Evolutionary conservation across 345 rosid genomes (phyloP).

Genomic region (Moricandia moricandioides): DNA sequence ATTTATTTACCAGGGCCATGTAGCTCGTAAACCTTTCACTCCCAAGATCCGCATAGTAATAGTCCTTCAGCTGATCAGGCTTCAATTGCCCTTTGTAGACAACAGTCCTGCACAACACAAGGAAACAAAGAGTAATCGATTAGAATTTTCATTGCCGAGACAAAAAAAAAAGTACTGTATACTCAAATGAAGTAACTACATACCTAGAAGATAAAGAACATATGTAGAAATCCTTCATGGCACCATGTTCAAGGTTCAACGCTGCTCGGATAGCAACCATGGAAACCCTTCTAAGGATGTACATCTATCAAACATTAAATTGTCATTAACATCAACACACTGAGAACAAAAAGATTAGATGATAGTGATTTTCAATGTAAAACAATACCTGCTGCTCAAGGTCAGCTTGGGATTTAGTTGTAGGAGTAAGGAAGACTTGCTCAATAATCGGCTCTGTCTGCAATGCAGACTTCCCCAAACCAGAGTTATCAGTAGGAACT

Average conservation of each 20-base stretch:
- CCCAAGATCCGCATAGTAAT: conserved; percentile 96
- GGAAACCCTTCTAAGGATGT: conserved; percentile 82
- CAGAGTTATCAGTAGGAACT: conserved; percentile 85
- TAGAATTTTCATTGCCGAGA: neutral
- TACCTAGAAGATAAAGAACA: conserved; percentile 98
- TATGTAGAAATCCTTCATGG: conserved; percentile 83
- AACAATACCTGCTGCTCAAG: conserved; percentile 80
- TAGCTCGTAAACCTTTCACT: conserved; percentile 99
- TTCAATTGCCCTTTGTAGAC: conserved; percentile 97
- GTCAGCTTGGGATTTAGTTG: conserved; percentile 66
- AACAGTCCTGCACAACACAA: conserved; percentile 65
- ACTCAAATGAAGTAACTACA: neutral
- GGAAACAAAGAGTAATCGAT: neutral
- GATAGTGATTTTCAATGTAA: neutral
- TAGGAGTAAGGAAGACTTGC: conserved; percentile 88
- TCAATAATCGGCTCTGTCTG: conserved; percentile 90
- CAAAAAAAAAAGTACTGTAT: neutral
- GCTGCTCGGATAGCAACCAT: conserved; percentile 98
- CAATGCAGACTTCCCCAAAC: conserved; percentile 79
- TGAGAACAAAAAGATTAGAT: neutral
- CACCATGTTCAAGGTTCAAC: conserved; percentile 83
- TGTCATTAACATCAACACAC: neutral
- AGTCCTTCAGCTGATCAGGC: conserved; percentile 84
- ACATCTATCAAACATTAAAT: conserved; percentile 61
- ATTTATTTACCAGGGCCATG: conserved; percentile 99